These are phyloP conservation scores for Pseudogymnoascus sp. DNA, from an alignment of 2,329 filamentous ascomycete species.

Conservation along the genomic window DNA sequence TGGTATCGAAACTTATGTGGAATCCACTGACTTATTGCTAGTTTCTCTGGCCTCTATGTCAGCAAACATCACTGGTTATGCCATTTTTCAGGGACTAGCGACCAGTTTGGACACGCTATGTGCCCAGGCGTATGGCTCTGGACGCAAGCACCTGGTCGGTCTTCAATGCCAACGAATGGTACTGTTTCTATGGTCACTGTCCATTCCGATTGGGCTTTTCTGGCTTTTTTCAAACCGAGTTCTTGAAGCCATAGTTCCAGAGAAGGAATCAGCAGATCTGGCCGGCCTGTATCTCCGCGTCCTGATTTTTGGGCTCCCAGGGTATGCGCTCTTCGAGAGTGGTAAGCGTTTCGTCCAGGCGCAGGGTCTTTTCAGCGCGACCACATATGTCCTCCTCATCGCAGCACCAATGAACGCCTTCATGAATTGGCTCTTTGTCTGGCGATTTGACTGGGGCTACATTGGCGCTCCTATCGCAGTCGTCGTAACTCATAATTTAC, in stretches of 20 bases:
- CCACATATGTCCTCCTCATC: conserved; percentile 67
- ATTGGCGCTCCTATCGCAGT: conserved; percentile 74
- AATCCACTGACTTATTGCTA: background rate
- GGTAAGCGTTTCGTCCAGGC: conserved; percentile 76
- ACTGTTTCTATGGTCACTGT: conserved; percentile 64
- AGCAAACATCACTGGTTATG: conserved; percentile 69
- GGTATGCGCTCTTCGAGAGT: conserved; percentile 67
- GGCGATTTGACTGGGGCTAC: conserved; percentile 62
- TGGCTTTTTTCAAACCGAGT: conserved; percentile 64
- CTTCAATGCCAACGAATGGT: conserved; percentile 76
- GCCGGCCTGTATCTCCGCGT: conserved; percentile 68
- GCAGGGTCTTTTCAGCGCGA: conserved; percentile 73
- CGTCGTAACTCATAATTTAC: conserved; percentile 63
- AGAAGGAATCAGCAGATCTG: conserved; percentile 59
- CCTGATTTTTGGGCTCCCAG: conserved; percentile 62
- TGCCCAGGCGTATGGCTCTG: conserved; percentile 87
- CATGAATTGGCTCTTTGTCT: conserved; percentile 73
- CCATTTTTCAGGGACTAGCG: conserved; percentile 74
- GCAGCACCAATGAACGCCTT: conserved; percentile 70
- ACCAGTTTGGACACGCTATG: conserved; percentile 90
- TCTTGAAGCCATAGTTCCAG: conserved; percentile 60
- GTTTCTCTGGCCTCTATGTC: conserved; percentile 69
- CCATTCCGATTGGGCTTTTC: conserved; percentile 61
- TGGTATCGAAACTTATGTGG: background rate
- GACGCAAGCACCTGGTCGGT: conserved; percentile 80